Percentiles rank a stretch among this genome's conserved stretches.
Evolutionary conservation across 768 basidiomycete genomes (phyloP).

Genomic region (Boletus pseudo-olivaceus): DNA sequence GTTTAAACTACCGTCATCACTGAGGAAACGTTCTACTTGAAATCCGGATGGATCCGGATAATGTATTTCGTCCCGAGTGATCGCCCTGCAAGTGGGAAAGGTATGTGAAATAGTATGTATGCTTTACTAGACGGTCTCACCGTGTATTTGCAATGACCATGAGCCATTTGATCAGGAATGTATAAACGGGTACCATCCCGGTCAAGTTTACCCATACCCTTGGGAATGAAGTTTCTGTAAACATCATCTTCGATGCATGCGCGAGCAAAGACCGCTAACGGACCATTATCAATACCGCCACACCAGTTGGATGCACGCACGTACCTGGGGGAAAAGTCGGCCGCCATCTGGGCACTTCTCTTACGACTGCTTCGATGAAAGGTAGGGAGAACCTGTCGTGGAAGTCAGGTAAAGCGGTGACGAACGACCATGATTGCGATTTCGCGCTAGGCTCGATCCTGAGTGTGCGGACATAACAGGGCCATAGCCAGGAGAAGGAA

Average conservation of each 20-base stretch:
- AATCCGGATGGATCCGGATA: not conserved
- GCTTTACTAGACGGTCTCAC: not conserved
- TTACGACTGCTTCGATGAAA: not conserved
- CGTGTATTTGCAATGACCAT: not conserved
- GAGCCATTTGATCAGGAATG: not conserved
- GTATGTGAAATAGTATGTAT: not conserved
- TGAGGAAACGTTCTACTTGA: not conserved
- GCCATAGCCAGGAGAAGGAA: too few relatives aligned
- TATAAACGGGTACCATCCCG: not conserved
- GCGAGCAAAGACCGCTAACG: not conserved
- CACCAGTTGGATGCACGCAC: not conserved
- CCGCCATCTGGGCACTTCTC: not conserved
- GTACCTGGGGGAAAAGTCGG: not conserved
- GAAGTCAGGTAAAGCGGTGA: too few relatives aligned
- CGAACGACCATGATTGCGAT: too few relatives aligned
- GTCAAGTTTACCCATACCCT: not conserved
- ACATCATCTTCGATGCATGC: not conserved
- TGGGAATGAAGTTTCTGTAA: not conserved
- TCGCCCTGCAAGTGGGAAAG: constrained; percentile 1
- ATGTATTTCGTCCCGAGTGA: not conserved
- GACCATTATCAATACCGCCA: not conserved
- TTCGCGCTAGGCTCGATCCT: too few relatives aligned
- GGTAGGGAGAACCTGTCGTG: not conserved
- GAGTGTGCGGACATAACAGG: too few relatives aligned
- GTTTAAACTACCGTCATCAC: not conserved